A percentile compares a stretch with the other conserved stretches of the same genome.
Evolutionary conservation across 2,329 filamentous ascomycete genomes (phyloP).

Genomic region (Stachybotrys chartarum): DNA sequence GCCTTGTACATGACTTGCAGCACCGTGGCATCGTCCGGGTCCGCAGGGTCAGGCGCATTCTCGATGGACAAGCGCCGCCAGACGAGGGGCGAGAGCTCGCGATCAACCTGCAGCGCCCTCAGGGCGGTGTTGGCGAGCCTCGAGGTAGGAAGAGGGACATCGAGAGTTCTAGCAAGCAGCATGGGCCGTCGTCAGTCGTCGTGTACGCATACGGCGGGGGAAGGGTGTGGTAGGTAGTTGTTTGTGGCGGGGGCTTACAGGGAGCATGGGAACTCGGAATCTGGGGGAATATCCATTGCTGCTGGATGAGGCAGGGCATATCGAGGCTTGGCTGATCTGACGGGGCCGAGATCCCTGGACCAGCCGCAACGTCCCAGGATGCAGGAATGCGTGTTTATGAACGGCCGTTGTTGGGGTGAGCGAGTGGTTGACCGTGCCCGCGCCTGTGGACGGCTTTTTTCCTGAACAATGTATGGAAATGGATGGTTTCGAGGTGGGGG

Average conservation of each 20-base stretch:
- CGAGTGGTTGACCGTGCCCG: too few species aligned
- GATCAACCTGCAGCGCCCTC: conserved; percentile 73
- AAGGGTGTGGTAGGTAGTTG: conserved; percentile 1
- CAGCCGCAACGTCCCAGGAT: background rate
- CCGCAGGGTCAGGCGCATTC: conserved; percentile 13
- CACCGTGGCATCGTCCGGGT: conserved; percentile 30
- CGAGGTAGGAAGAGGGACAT: conserved; percentile 73
- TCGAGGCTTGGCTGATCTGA: too few species aligned
- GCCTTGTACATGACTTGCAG: conserved; percentile 74
- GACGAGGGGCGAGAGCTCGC: conserved; percentile 82
- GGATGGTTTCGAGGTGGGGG: background rate
- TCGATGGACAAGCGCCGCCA: conserved; percentile 59
- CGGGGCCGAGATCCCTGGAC: background rate
- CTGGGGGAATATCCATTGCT: conserved; percentile 32
- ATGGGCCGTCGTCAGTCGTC: background rate
- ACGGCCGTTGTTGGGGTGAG: background rate
- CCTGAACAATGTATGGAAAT: background rate
- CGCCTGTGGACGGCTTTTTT: too few species aligned
- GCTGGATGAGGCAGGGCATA: background rate
- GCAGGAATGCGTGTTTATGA: background rate
- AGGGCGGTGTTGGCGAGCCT: conserved; percentile 73
- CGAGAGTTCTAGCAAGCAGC: conserved; percentile 51
- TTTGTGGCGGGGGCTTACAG: conserved; percentile 39
- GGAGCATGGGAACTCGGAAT: conserved; percentile 53
- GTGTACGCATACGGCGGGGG: conserved; percentile 2